These are phyloP conservation scores for Diaporthe helianthi DNA, from an alignment of 2,329 filamentous ascomycete species.

Conservation along the genomic window DNA sequence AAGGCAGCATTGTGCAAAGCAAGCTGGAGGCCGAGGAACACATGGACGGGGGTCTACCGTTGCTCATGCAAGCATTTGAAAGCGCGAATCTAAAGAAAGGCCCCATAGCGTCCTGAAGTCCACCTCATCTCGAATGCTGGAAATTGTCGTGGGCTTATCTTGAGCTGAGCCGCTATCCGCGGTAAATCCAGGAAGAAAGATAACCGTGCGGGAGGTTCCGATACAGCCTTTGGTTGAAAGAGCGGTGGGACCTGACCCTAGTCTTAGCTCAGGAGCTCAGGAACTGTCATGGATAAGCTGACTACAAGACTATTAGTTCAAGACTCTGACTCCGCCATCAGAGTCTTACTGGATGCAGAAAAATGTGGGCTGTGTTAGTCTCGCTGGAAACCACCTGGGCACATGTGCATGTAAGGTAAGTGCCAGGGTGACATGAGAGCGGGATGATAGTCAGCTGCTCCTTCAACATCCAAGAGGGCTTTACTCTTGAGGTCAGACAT, in stretches of 20 bases:
- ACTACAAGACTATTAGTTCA: slow-evolving; percentile 12
- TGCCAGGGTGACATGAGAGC: not conserved
- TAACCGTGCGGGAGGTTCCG: slow-evolving; percentile 8
- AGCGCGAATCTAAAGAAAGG: not conserved
- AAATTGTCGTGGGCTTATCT: not conserved
- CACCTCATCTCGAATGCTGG: too few species aligned
- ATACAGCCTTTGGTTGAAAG: not conserved
- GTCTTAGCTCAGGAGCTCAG: slow-evolving; percentile 13
- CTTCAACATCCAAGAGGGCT: not conserved
- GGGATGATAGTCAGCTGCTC: slow-evolving; percentile 10
- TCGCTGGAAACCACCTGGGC: too few species aligned
- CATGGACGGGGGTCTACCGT: not conserved
- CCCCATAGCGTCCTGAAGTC: not conserved
- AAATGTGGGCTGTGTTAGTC: not conserved
- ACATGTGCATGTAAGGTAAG: not conserved
- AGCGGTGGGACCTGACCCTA: slow-evolving; percentile 19
- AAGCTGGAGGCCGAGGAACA: not conserved
- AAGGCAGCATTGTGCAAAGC: not conserved
- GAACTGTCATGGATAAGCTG: slow-evolving; percentile 14
- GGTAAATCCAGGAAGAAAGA: slow-evolving; percentile 7
- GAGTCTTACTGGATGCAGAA: not conserved
- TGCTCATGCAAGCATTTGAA: not conserved
- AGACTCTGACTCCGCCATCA: not conserved
- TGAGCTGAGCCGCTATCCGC: not conserved
- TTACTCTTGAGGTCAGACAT: not conserved